Evolutionary conservation across 768 basidiomycete species (phyloP).

Genomic region (Dacryopinax spathularia): DNA sequence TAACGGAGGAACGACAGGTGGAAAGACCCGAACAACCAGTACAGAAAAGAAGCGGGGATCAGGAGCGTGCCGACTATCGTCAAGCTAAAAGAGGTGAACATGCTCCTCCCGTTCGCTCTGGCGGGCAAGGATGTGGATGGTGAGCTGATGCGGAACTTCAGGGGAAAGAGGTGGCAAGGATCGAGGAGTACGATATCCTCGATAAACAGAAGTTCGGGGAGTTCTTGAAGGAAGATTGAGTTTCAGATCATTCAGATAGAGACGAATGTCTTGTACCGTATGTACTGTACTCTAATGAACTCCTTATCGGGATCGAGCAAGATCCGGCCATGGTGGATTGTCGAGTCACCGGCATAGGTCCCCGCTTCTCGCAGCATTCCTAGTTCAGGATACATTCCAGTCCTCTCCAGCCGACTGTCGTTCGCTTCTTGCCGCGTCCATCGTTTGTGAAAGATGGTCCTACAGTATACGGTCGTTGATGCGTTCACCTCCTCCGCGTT

Average conservation of each 20-base stretch:
- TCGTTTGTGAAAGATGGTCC: not conserved
- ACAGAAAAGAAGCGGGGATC: slow-evolving; percentile 53
- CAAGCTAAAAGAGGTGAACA: slow-evolving; percentile 42
- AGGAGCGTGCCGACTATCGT: slow-evolving; percentile 52
- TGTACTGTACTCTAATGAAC: too few relatives aligned
- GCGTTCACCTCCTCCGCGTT: not conserved
- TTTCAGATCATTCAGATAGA: too few relatives aligned
- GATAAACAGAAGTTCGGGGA: not conserved
- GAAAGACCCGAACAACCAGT: slow-evolving; percentile 45
- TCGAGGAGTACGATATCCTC: slow-evolving; percentile 16
- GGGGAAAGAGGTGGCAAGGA: slow-evolving; percentile 11
- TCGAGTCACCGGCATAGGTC: too few relatives aligned
- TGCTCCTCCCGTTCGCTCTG: slow-evolving; percentile 12
- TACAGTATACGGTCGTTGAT: not conserved
- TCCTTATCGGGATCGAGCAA: too few relatives aligned
- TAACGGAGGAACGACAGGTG: slow-evolving; percentile 35
- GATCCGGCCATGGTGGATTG: too few relatives aligned
- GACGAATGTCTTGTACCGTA: too few relatives aligned
- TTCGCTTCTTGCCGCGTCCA: too few relatives aligned
- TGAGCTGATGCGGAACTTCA: not conserved
- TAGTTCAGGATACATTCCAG: too few relatives aligned
- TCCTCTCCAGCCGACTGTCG: too few relatives aligned
- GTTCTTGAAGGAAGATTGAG: not conserved
- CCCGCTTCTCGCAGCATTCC: too few relatives aligned
- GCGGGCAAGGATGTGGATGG: not conserved